Percentiles rank a stretch among this genome's conserved stretches.
Evolutionary conservation across 495 filamentous ascomycete genomes (phyloP).

Genomic region (Penicillium canescens): DNA sequence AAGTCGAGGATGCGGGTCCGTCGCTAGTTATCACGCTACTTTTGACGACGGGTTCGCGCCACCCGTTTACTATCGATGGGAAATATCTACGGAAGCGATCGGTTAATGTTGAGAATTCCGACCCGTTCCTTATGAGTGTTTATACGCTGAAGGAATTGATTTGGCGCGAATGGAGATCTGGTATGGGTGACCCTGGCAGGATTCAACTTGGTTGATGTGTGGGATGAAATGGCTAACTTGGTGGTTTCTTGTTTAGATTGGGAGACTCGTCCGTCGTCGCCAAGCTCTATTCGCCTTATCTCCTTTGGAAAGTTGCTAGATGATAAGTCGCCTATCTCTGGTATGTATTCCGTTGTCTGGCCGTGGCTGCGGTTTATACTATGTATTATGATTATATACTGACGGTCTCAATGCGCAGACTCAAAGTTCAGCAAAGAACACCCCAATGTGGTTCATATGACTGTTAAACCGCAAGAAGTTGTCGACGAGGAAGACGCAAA

Average conservation of each 20-base stretch:
- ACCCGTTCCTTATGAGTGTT: constrained; percentile 84
- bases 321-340: constrained; percentile 77
- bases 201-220: not conserved
- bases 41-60: constrained; percentile 75
- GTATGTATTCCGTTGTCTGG: constrained; percentile 39
- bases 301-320: constrained; percentile 85
- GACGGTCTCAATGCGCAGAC: constrained; percentile 47
- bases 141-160: constrained; percentile 93
- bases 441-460: constrained; percentile 90
- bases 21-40: constrained; percentile 68
- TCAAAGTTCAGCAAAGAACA: constrained; percentile 73
- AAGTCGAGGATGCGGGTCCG: constrained; percentile 45
- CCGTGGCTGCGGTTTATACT: not conserved
- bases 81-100: constrained; percentile 80
- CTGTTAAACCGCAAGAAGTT: constrained; percentile 82
- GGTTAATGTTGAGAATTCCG: constrained; percentile 70
- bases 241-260: constrained; percentile 59
- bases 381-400: too few relatives aligned
- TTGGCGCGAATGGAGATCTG: constrained; percentile 81
- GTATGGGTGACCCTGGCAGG: constrained; percentile 34
- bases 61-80: constrained; percentile 84
- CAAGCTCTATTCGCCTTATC: constrained; percentile 83
- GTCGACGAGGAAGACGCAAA: constrained; percentile 88
- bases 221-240: not conserved
- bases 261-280: constrained; percentile 80